Evolutionary conservation across 495 filamentous ascomycete species (phyloP), one percentile per base, ranked within the genome.

Genomic region (Clohesyomyces aquaticus): DNA sequence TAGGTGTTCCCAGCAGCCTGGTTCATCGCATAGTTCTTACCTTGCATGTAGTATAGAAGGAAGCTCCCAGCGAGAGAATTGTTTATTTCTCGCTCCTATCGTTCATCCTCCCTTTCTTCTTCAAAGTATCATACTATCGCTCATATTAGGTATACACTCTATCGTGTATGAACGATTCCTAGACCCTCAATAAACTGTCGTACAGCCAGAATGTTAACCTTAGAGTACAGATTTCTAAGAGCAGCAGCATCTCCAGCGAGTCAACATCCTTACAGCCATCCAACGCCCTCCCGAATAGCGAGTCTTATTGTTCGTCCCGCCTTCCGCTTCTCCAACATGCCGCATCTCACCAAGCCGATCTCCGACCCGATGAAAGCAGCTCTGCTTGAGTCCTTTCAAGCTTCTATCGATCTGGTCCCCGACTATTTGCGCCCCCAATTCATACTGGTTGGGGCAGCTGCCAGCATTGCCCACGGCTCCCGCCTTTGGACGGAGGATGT

Each of bases 251-350:
- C 45, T 48, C 45, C 45, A n/a, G 45, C 45, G 45, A 48, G 45
- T 48, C 45, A 48, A 48, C 45, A 48, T 48, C 45, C 45, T 48
- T 48, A 48, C 45, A 48, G 45, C 45, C 45, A 48, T 48, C 45
- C 45, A 48, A 48, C 45, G 45, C 22, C 45, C 45, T 25, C 45
- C 45, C 45, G 45, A 48, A 48, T 48, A 48, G 45, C 45, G 45
- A 48, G 45, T 48, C 45, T 48, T 48, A 48, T 48, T 48, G 45
- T 48, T 48, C n/a, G 45, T 48, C 45, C 45, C 45, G 45, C 45
- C 45, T 48, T 48, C 45, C 45, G 45, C 45, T 48, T 48, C 45
- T 18, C 45, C 45, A 48, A 48, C 45, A 48, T 48, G 45, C 45
- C 45, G 45, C 45, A 48, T 48, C 45, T n/a, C 45, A 48, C 45